phyloP scores from a whole-genome alignment of 306 rosid genomes.

The Ceratonia siliqua region DNA sequence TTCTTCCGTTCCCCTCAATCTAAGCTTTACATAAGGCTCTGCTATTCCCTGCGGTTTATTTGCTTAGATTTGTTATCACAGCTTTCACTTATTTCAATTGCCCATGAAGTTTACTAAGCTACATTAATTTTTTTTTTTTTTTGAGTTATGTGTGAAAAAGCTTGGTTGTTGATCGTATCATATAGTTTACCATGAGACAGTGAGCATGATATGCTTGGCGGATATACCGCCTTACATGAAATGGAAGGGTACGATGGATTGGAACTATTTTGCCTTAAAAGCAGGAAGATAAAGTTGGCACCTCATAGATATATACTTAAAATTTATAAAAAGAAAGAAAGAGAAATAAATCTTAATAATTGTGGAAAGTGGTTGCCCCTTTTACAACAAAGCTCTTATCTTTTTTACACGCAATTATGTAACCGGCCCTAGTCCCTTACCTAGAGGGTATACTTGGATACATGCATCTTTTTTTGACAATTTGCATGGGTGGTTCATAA shows the following conservation, averaged over 20 bases:
- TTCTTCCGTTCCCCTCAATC: not conserved
- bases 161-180: too few species aligned
- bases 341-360: constrained; percentile 24
- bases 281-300: constrained; percentile 59
- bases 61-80: not conserved
- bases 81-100: not conserved
- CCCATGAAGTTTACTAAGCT: too few species aligned
- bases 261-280: constrained; percentile 61
- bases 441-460: constrained; percentile 26
- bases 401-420: constrained; percentile 36
- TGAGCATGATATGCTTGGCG: constrained; percentile 38
- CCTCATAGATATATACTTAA: constrained; percentile 27
- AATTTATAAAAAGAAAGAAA: not conserved
- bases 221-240: constrained; percentile 39
- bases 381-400: constrained; percentile 48
- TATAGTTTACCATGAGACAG: not conserved
- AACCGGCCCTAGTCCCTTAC: constrained; percentile 43
- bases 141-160: too few species aligned
- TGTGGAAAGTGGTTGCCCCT: constrained; percentile 64
- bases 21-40: too few species aligned
- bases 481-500: constrained; percentile 36
- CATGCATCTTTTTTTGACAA: constrained; percentile 50
- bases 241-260: constrained; percentile 45
- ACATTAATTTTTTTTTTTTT: too few species aligned
- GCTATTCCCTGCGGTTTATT: not conserved